phyloP scores from a whole-genome alignment of 345 rosid species.

The Brassica juncea region DNA sequence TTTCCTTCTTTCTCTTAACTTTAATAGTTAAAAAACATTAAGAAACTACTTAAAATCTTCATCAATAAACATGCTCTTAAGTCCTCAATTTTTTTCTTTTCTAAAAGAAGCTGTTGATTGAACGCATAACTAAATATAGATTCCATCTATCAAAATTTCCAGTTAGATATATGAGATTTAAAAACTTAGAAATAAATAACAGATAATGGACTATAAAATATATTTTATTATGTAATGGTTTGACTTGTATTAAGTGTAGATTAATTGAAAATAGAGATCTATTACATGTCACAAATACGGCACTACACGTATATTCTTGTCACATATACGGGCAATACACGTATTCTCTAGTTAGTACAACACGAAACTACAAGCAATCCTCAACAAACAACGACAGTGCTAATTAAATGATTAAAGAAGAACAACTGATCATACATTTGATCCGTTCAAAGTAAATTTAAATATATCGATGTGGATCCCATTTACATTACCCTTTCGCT shows the following conservation, averaged over 20 bases:
- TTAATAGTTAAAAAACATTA: too few relatives aligned
- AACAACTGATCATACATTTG: constrained; percentile 19
- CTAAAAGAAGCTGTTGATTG: neutral
- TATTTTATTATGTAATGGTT: constrained; percentile 1
- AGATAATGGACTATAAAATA: neutral
- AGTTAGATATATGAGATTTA: neutral
- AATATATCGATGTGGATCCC: constrained; percentile 23
- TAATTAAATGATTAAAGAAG: neutral
- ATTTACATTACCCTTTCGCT: constrained; percentile 15
- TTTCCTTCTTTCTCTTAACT: too few relatives aligned
- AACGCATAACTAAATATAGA: neutral
- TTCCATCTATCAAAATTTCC: neutral
- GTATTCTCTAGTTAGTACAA: constrained; percentile 14
- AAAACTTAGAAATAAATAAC: neutral
- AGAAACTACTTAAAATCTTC: too few relatives aligned
- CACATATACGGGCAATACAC: constrained; percentile 11
- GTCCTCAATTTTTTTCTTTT: neutral
- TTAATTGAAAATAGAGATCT: neutral
- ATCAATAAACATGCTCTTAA: neutral
- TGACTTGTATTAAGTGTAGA: neutral
- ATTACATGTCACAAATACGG: neutral
- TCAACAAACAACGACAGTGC: constrained; percentile 14
- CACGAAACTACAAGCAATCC: constrained; percentile 16
- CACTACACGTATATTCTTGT: neutral
- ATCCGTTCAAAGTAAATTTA: constrained; percentile 9